Base-by-base conservation (phyloP, 257 asterid species). In the Lycium barbarum region DNA sequence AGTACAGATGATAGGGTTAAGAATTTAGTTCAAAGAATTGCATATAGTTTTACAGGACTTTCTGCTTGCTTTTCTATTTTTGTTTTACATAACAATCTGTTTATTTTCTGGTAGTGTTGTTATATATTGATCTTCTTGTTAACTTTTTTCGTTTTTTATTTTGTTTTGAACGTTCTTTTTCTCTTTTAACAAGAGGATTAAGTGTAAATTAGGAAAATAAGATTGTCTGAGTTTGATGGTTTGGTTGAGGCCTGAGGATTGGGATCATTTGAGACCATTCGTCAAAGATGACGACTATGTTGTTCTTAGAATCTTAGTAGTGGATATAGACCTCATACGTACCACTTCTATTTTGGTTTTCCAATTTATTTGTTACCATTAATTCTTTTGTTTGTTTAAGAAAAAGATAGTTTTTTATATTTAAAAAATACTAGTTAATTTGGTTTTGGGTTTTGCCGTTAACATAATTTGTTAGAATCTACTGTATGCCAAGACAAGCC, bases 81-180 rank as follows among this genome's bases (percentile, higher is more conserved):
- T 5, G 0, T 0, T 33, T 33, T 12, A 22, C 33, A 13, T 2
- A 35, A 67, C 40, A 8, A 35, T 68, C 45, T 76, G 47, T 76
- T 76, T 76, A 51, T 51, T 26, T 76, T 8, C 63, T 76, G 22
- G 13, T 76, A 51, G 7, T 74, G 13, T 65, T 73, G 80, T 45
- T 20, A 2, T 45, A 45, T 45, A 73, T 47, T 6, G 7, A 74
- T 74, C 36, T 12, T 49, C 14, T 7, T 26, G 62, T 76, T 26
- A 8, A 49, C 1, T 40, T 43, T 14, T 2, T 2, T 13, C 2
- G 1, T 65, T 43, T 18, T 40, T 1, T 8, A 0, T 20, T 13
- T 11, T 9, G 15, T 73, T 45, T 47, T 47, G n/a, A 33, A 6
- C 9, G 5, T 11, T 12, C 5, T 49, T 20, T 73, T 20, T 26